Evolutionary conservation across 2,329 filamentous ascomycete species (phyloP), one percentile per base, ranked within the genome.

Genomic region (Penicillium occitanis): DNA sequence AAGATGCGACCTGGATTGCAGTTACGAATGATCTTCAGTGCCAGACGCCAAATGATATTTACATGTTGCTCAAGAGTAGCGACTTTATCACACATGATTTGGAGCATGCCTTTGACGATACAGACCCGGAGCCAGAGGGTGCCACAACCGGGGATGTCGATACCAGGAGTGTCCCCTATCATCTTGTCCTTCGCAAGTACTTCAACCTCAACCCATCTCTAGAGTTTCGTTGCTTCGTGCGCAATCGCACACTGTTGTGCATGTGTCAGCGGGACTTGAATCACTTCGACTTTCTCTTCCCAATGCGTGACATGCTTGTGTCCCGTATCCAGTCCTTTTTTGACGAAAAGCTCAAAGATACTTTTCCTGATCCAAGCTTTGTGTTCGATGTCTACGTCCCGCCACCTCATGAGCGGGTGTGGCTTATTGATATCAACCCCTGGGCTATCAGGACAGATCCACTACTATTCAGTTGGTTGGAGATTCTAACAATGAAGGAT

Each of bases 191-290:
- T 10, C 88, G 95, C 40, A 92, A 96, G 75, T 94, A 91, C 79
- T 91, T 97, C 78, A 89, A 89, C 69, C 88, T 95, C 64, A 95
- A 97, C 76, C 92, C 93, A 0, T 91, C 92, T 0, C 87, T 97
- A 66, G 95, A 99, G 77, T 99, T 99, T 78, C 87, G 95, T 28
- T 97, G 93, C 76, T 99, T 98, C 74, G 95, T 98, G 46, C 91
- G 94, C 72, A 84, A 93, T 66, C 85, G 92, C 11, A 87, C 87
- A 63, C 84, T 99, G 17, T 84, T 99, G 48, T 93, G 88, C 67
- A 88, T 98, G 66, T 91, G 90, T 40, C 95, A 98, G 79, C 87
- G 95, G 5, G 94, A 98, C 75, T 85, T 94, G 61, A 97, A 96
- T 74, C 87, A 95, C 80, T 98, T 94, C 77, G 87, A 90, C 13